A percentile compares a stretch with the other conserved stretches of the same genome.
Evolutionary conservation across 2,329 filamentous ascomycete species (phyloP).

Genomic region (Ophiostoma sp.): DNA sequence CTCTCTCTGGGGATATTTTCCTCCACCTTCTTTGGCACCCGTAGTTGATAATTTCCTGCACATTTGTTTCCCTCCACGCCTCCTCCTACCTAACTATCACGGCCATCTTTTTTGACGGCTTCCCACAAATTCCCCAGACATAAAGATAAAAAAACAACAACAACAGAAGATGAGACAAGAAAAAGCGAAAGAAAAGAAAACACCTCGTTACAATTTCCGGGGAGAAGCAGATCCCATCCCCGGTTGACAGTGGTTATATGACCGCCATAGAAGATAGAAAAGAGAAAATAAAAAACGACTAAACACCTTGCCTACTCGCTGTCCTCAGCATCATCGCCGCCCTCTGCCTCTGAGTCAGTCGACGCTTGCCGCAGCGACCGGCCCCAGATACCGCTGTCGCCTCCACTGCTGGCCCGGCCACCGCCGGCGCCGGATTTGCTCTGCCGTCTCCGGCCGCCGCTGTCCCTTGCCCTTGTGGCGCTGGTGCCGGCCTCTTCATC

Average conservation of each 20-base stretch:
- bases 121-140: constrained; percentile 5
- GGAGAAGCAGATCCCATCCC: not conserved
- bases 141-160: not conserved
- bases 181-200: not conserved
- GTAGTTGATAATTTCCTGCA: not conserved
- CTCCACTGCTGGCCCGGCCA: constrained; percentile 11
- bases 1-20: not conserved
- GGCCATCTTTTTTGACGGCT: not conserved
- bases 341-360: constrained; percentile 19
- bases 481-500: constrained; percentile 26
- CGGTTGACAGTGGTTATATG: not conserved
- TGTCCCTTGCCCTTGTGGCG: not conserved
- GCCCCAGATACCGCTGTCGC: constrained; percentile 22
- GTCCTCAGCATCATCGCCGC: constrained; percentile 12
- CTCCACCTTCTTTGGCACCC: not conserved
- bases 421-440: constrained; percentile 14
- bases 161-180: not conserved
- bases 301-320: constrained; percentile 9
- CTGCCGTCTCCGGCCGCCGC: not conserved
- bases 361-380: constrained; percentile 26
- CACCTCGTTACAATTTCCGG: not conserved
- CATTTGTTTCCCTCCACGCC: not conserved
- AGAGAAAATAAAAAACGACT: not conserved
- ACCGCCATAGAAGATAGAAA: not conserved
- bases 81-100: not conserved